Conservation (phyloP, 2,329 filamentous ascomycete species). For the Xylariaceae sp. region DNA sequence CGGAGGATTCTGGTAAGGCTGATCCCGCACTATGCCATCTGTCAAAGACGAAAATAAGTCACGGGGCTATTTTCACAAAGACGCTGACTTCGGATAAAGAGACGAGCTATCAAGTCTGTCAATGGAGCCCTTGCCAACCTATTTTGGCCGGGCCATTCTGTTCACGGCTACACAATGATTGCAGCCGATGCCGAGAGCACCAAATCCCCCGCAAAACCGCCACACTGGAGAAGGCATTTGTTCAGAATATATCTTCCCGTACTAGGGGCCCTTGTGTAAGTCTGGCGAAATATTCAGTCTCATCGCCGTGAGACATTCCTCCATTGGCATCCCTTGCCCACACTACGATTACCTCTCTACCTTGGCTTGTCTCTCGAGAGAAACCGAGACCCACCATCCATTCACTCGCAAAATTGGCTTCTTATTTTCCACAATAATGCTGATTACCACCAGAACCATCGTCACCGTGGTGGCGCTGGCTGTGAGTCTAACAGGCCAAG, state of each 20-base stretch:
- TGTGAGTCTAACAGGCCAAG: conserved; percentile 2
- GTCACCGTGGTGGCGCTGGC: conserved; percentile 1
- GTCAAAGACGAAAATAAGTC: no score
- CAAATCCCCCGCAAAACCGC: not conserved
- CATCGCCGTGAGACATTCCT: not conserved
- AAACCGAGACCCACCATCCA: not conserved
- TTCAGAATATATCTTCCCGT: conserved; percentile 2
- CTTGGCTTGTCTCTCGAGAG: no score
- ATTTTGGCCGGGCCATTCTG: not conserved
- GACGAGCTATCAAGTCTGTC: not conserved
- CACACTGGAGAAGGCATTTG: not conserved
- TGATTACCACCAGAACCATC: conserved; percentile 1
- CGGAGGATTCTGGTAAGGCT: not conserved
- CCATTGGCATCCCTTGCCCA: not conserved
- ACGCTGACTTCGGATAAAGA: no score
- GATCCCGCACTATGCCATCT: no score
- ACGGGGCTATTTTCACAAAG: no score
- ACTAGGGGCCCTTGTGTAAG: conserved; percentile 1
- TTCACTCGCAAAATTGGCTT: not conserved
- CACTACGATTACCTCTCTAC: not conserved
- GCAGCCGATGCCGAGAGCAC: not conserved
- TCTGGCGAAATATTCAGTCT: not conserved
- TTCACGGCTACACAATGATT: not conserved
- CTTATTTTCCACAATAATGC: conserved; percentile 1
- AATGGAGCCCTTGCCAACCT: not conserved